phyloP scores from a whole-genome alignment of 305 asterid species.

The Fraxinus albicans region DNA sequence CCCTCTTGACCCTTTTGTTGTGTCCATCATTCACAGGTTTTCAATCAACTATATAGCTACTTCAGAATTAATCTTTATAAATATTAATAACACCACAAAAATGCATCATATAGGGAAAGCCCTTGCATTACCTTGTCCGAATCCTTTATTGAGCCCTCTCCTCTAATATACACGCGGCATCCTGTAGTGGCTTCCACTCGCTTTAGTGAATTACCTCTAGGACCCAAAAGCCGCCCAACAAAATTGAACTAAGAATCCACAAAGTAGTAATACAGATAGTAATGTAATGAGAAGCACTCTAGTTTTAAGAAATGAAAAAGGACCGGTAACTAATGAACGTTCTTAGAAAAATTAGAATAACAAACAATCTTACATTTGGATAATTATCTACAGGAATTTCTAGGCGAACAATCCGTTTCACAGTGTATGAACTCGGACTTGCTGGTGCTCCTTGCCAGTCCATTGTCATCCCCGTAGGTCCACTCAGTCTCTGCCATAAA shows the following conservation, averaged over 20 bases:
- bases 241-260: slow-evolving; percentile 76
- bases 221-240: slow-evolving; percentile 95
- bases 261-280: slow-evolving; percentile 18
- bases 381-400: slow-evolving; percentile 91
- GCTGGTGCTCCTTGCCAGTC: slow-evolving; percentile 99
- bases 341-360: slow-evolving; percentile 5
- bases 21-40: background rate
- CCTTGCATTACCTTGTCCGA: slow-evolving; percentile 69
- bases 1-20: background rate
- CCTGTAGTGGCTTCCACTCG: slow-evolving; percentile 96
- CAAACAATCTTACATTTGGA: slow-evolving; percentile 64
- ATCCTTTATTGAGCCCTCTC: slow-evolving; percentile 95
- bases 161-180: slow-evolving; percentile 94
- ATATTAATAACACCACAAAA: slow-evolving; percentile 6
- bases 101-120: background rate
- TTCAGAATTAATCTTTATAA: background rate
- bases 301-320: background rate
- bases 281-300: slow-evolving; percentile 3
- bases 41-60: background rate
- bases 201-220: slow-evolving; percentile 94
- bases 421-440: slow-evolving; percentile 90
- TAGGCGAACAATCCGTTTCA: slow-evolving; percentile 80
- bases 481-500: slow-evolving; percentile 67
- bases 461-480: slow-evolving; percentile 94
- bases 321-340: background rate